phyloP scores from a whole-genome alignment of 2,329 filamentous ascomycete species.

The Microcyclosporella mali region DNA sequence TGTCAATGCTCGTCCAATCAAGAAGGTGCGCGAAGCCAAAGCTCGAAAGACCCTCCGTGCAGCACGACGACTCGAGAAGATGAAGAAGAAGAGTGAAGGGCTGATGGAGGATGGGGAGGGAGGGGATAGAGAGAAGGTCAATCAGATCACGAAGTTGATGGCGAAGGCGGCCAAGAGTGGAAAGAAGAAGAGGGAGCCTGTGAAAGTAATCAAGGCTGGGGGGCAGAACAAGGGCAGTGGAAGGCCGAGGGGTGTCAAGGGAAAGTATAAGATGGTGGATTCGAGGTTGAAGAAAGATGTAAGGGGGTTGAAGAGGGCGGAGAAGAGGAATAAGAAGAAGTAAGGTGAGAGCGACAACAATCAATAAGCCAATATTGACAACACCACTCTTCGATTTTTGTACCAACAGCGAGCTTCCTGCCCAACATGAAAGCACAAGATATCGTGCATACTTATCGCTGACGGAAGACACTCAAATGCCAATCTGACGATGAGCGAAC shows the following conservation, averaged over 20 bases:
- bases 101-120: constrained; percentile 72
- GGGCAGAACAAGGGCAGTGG: constrained; percentile 82
- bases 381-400: too few species aligned
- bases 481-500: too few species aligned
- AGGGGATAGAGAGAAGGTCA: constrained; percentile 84
- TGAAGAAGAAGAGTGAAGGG: constrained; percentile 94
- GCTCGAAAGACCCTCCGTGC: constrained; percentile 96
- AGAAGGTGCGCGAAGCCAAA: constrained; percentile 96
- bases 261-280: constrained; percentile 96
- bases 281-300: constrained; percentile 94
- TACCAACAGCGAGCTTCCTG: too few species aligned
- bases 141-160: constrained; percentile 74
- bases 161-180: constrained; percentile 61
- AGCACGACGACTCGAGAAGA: constrained; percentile 82
- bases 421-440: too few species aligned
- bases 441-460: too few species aligned
- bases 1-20: constrained; percentile 92
- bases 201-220: constrained; percentile 82
- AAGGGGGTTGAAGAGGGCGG: constrained; percentile 71
- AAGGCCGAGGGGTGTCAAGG: constrained; percentile 85
- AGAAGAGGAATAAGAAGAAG: constrained; percentile 52
- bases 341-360: constrained; percentile 3
- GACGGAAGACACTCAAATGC: too few species aligned
- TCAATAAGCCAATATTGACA: too few species aligned
- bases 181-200: constrained; percentile 75